These are phyloP conservation scores for Diutina pseudorugosa DNA, from an alignment of 1,139 yeast genomes.

Conservation along the genomic window DNA sequence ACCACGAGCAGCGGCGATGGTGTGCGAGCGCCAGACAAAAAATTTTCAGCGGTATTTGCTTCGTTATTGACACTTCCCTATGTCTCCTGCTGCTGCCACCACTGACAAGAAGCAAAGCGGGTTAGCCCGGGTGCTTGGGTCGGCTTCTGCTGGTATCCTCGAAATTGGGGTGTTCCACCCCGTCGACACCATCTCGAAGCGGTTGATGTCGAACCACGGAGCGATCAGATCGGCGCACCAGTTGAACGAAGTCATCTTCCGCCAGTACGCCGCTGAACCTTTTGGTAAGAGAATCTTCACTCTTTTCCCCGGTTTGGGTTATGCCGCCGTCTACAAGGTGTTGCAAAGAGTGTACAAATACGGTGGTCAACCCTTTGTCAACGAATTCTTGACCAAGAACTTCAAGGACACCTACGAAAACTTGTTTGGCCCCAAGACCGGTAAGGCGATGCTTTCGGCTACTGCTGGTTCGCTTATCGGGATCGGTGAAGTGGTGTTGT, in stretches of 20 bases:
- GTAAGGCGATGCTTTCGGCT: slow-evolving; percentile 92
- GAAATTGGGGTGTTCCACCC: slow-evolving; percentile 98
- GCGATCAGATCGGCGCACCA: slow-evolving; percentile 49
- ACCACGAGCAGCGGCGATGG: not conserved
- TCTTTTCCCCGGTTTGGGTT: slow-evolving; percentile 94
- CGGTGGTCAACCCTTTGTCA: slow-evolving; percentile 98
- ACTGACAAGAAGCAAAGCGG: slow-evolving; percentile 83
- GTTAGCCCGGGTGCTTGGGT: slow-evolving; percentile 82
- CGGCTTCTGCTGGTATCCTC: slow-evolving; percentile 95
- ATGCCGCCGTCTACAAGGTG: slow-evolving; percentile 95
- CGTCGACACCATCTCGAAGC: slow-evolving; percentile 93
- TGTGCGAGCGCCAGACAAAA: not conserved
- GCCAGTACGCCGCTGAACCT: slow-evolving; percentile 65
- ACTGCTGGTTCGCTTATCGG: slow-evolving; percentile 97
- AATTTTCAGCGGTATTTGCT: not conserved
- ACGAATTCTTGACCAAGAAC: slow-evolving; percentile 75
- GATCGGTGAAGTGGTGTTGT: slow-evolving; percentile 90
- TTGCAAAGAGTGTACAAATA: slow-evolving; percentile 96
- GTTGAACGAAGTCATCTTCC: slow-evolving; percentile 78
- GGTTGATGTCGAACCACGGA: slow-evolving; percentile 92
- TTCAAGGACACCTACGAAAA: slow-evolving; percentile 60
- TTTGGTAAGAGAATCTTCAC: slow-evolving; percentile 64
- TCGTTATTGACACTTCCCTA: not conserved
- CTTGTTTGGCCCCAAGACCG: slow-evolving; percentile 84
- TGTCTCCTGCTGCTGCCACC: slow-evolving; percentile 27